Base-by-base conservation (phyloP, 768 basidiomycete species). In the Agaricus sinodeliciosus region DNA sequence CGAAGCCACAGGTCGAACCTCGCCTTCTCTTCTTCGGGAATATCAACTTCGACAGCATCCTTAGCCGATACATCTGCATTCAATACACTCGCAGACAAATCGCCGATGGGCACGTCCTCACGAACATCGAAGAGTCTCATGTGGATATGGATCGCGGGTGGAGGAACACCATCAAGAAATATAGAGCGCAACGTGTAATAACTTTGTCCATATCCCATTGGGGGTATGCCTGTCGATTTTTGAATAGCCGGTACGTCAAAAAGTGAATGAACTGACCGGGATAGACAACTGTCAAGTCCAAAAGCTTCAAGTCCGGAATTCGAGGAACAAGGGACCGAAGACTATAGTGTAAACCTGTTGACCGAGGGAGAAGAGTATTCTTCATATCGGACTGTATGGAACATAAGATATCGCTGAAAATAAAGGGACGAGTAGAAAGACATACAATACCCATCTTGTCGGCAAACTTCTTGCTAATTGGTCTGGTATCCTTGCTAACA, bases 281-380 rank as follows among this genome's bases (percentile, higher is more conserved):
- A 69, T 99, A 99, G 25, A 86, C 80, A 56, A 95, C 75, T 0
- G 96, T 98, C 42, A 96, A 72, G 64, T 98, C 96, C n/a, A 98
- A 72, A 11, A 99, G 66, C 58, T 84, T 80, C 54, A 99, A 72
- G 49, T 78, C 77, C 25, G 85, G 86, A 19, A 94, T 78, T 54
- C 86, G 80, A 18, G 92, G 84, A 13, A 82, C 75, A 9, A 97
- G 78, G 0, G 91, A 84, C 26, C 90, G 82, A 43, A 98, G 72
- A 59, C 84, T 87, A 64, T 89, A 90, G 54, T 87, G 84, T 54
- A 97, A 72, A 2, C 96, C 96, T 1, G 91, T 94, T 40, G 96
- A 93, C 50, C 94, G 83, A 4, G 96, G 96, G 43, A 97, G 80
- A 9, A 99, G 77, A n/a, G 80, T 66, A 64, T 97, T 82, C 46